Conservation (phyloP, 2,329 filamentous ascomycete genomes). For the Colletotrichum graminicola region DNA sequence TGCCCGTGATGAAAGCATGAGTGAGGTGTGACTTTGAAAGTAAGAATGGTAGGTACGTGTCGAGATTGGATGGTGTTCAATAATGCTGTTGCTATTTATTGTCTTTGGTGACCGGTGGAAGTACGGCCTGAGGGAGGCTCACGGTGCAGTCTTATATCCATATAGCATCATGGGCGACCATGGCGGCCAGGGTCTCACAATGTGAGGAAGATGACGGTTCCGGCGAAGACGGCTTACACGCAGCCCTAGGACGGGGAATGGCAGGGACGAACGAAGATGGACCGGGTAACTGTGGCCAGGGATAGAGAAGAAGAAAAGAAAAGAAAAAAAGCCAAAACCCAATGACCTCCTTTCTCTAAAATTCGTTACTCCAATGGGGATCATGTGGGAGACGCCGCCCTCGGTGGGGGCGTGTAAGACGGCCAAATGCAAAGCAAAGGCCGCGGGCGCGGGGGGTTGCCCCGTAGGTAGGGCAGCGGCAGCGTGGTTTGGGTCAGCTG, state of each 20-base stretch:
- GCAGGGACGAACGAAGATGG: slow-evolving; percentile 38
- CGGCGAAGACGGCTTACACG: slow-evolving; percentile 9
- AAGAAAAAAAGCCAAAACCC: neutral
- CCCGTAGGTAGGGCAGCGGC: neutral
- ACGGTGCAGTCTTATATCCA: slow-evolving; percentile 26
- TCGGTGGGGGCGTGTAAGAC: neutral
- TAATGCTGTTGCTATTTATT: neutral
- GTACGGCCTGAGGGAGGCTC: slow-evolving; percentile 31
- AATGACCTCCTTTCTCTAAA: neutral
- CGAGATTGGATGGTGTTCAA: slow-evolving; percentile 1
- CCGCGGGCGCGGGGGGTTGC: slow-evolving; percentile 14
- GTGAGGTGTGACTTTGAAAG: slow-evolving; percentile 8
- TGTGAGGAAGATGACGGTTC: neutral
- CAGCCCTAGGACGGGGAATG: slow-evolving; percentile 1
- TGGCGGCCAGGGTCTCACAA: neutral
- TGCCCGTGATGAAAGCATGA: slow-evolving; percentile 48
- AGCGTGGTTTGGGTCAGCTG: slow-evolving; percentile 12
- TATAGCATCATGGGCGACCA: neutral
- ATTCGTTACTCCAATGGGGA: neutral
- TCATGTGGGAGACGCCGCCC: slow-evolving; percentile 4
- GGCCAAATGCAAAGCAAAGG: slow-evolving; percentile 19
- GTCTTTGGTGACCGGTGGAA: slow-evolving; percentile 8
- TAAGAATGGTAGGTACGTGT: neutral
- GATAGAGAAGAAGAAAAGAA: neutral
- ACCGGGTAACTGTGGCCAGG: slow-evolving; percentile 25